These are phyloP conservation scores for Aureobasidium sp. DNA, from an alignment of 2,329 filamentous ascomycete species.

Conservation along the genomic window DNA sequence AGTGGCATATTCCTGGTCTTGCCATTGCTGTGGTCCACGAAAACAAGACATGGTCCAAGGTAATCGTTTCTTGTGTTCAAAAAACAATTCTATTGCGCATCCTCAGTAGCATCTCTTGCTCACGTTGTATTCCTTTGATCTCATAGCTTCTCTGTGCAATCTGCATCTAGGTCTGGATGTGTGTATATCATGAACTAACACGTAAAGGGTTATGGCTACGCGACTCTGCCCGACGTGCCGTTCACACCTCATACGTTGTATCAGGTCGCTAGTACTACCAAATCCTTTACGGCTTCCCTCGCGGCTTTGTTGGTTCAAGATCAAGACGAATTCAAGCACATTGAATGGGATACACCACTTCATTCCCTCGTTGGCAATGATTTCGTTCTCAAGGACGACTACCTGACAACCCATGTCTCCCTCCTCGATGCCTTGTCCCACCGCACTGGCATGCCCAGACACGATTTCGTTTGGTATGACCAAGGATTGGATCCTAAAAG, in stretches of 20 bases:
- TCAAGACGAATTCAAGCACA: conserved; percentile 24
- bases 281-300: conserved; percentile 27
- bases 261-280: conserved; percentile 26
- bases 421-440: conserved; percentile 32
- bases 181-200: background rate
- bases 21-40: conserved; percentile 19
- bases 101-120: too few species aligned
- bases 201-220: conserved; percentile 21
- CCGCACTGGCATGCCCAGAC: conserved; percentile 31
- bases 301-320: conserved; percentile 23
- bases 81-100: too few species aligned
- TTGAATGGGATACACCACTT: conserved; percentile 33
- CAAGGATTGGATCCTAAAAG: conserved; percentile 29
- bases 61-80: background rate
- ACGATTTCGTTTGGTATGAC: conserved; percentile 25
- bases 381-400: conserved; percentile 30
- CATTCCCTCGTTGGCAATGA: conserved; percentile 30
- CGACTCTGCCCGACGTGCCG: conserved; percentile 18
- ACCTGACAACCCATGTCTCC: conserved; percentile 25
- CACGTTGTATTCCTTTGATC: background rate
- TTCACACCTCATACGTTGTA: conserved; percentile 26
- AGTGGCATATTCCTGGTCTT: conserved; percentile 21
- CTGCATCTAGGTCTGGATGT: background rate
- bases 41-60: conserved; percentile 20
- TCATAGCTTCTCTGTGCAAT: background rate